phyloP scores from a whole-genome alignment of 2,329 filamentous ascomycete genomes.

The Pseudopithomyces maydicus region DNA sequence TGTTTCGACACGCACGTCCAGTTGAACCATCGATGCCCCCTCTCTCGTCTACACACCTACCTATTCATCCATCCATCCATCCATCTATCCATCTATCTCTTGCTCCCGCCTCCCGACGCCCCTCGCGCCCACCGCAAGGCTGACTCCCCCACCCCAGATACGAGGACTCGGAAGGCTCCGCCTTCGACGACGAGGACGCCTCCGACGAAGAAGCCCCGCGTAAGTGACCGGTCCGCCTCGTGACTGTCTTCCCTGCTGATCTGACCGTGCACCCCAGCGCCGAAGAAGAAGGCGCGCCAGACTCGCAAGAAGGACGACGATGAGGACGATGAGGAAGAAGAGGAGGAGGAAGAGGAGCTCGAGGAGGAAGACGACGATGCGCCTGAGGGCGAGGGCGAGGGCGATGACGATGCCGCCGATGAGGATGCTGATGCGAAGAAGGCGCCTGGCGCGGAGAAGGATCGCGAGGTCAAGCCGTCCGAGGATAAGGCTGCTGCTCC shows the following conservation, averaged over 20 bases:
- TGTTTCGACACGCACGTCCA: no score
- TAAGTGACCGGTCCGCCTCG: conserved; percentile 20
- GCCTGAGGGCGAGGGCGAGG: conserved; percentile 28
- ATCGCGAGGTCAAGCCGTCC: conserved; percentile 39
- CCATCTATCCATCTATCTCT: not conserved
- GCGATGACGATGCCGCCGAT: conserved; percentile 30
- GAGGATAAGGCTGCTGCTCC: conserved; percentile 34
- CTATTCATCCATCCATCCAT: no score
- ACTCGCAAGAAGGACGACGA: conserved; percentile 38
- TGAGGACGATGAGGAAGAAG: conserved; percentile 32
- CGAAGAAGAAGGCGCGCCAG: conserved; percentile 41
- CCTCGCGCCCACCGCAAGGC: conserved; percentile 16
- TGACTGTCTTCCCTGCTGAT: not conserved
- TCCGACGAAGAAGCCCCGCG: conserved; percentile 42
- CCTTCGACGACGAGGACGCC: conserved; percentile 43
- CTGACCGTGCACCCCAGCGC: conserved; percentile 22
- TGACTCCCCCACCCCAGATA: conserved; percentile 35
- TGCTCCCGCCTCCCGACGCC: no score
- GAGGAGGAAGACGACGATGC: conserved; percentile 32
- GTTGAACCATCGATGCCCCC: no score
- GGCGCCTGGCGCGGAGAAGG: conserved; percentile 39
- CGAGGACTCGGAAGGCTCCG: conserved; percentile 43
- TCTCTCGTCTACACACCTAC: not conserved
- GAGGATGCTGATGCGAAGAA: conserved; percentile 42
- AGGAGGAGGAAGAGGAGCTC: conserved; percentile 39